Base-by-base conservation (phyloP, 768 basidiomycete species). In the Phallus indusiatus region DNA sequence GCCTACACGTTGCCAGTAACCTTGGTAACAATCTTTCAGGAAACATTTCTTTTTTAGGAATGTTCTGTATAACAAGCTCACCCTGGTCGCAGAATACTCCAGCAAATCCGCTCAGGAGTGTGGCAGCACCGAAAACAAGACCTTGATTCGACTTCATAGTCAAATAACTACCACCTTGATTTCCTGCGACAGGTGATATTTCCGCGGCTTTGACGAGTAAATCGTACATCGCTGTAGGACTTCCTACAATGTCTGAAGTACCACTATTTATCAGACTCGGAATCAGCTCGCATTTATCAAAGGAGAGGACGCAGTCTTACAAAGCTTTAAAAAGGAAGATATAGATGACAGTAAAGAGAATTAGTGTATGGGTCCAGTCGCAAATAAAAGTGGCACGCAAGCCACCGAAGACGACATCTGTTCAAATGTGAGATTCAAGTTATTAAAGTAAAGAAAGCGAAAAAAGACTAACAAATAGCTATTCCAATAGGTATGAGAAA, bases 141-240 rank as follows among this genome's bases (percentile, higher is more conserved):
- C 72, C 76, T 59, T 75, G 72, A 47, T 76, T 73, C 16, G 79
- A 80, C 62, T 79, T 79, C 76, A 83, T 78, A 0, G 82, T 83
- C 35, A 81, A 60, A 62, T 82, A 83, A 54, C 77, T 78, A 5
- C 82, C 80, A 16, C 73, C 70, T 47, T 72, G 62, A 61, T 81
- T 83, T 8, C 81, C 80, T 0, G 60, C 61, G 0, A 82, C 80
- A 0, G 81, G 81, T 0, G 68, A 67, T n/a, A 75, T 72, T 1
- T 67, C 56, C 1, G 73, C 75, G 2, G 82, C 82, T 33, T 73
- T 67, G 1, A 74, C 69, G 0, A 83, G 72, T 21, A 83, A 69
- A 53, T 77, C 72, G 63, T 79, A 82, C 53, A 80, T 57, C 12
- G 69, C 67, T 20, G 71, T 70, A 7, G 76, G 64, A 10, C 74